Evolutionary conservation across 169 alveolate genomes (phyloP), one percentile per base, ranked within the genome.

Genomic region (Blepharisma undulans): DNA sequence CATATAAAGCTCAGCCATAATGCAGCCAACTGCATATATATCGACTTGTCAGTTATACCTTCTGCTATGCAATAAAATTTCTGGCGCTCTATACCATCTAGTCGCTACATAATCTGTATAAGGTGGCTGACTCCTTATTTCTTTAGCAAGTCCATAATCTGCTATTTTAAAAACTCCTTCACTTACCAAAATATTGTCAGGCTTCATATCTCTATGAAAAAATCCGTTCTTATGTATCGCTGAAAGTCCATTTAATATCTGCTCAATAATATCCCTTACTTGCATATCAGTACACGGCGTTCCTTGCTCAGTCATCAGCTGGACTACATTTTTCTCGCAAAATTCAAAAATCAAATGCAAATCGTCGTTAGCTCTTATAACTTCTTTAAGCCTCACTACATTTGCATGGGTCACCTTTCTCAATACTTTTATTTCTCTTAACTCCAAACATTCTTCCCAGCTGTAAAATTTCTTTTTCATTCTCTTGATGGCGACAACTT

Each of bases 91-190:
- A 76, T 93, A 93, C 98, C 98, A 97, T 90, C 99, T 95, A 22
- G 99, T 98, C 29, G 98, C 95, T 25, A 98, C 99, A 90, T 98
- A 98, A 91, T 98, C 99, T 36, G 99, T 98, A 90, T 94, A 97
- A 14, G 99, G 99, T 14, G 99, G 99, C 8, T 97, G 94, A 6
- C 98, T 94, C 72, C 98, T 94, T 22, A 97, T 96, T 84, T 98
- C 99, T 90, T 97, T 95, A 32, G 99, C 99, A 79, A 98, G 93
- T 25, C 99, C 99, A 92, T 97, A 98, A 92, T 98, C 99, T 12
- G 99, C 99, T 32, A 98, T 95, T 92, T 98, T 98, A 72, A 97
- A 96, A 66, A 95, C 96, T 4, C 96, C 97, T 30, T 95, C 93
- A 25, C 96, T 88, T 34, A 95, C 95, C 72, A 96, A 90, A 21